Base-by-base conservation (phyloP, 768 basidiomycete species). In the Collybia mongolica region DNA sequence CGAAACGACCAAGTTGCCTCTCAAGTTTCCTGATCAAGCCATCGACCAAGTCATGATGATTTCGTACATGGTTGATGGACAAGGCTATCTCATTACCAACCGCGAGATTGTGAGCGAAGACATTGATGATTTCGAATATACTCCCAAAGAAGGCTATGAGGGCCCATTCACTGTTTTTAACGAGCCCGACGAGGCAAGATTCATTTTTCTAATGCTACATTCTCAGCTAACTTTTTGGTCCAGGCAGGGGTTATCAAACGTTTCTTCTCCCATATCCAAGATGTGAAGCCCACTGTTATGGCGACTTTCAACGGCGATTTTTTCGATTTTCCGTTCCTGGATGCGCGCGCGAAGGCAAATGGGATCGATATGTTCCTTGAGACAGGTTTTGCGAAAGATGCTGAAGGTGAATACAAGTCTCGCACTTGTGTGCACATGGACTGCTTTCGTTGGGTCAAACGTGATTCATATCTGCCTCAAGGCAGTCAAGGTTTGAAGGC, bases 11-110 rank as follows among this genome's bases (percentile, higher is more conserved):
- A 99, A 99, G 71, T 89, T 92, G n/a, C 96, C 97, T n/a, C 83
- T 98, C 60, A 98, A 98, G 69, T 98, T 98, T 64, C 96, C 97
- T 1, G 97, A 98, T 72, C 88, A 94, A 58, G 81, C 84, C 6
- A 86, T 92, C 20, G 97, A 98, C 72, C 95, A 98, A 65, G 93
- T 99, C 60, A 99, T 99, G 96, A 99, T 99, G 97, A 98, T 99
- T 55, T 99, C 97, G 39, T 99, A 98, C 70, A 98, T 99, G 95
- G 76, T 99, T 15, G 97, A 99, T 64, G 96, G 94, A 0, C 92
- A 95, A 66, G 97, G 97, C 0, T 99, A 90, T 64, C 81, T 99
- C 54, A 98, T 99, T 68, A 97, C 93, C 18, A 98, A 98, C 61
- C 81, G 97, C 38, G 97, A 99, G 57, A 98, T 98, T 44, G 93